A percentile compares a stretch with the other conserved stretches of the same genome.
These are phyloP conservation scores for Clonostachys rhizophaga DNA, from an alignment of 2,329 filamentous ascomycete species.

Conservation along the genomic window DNA sequence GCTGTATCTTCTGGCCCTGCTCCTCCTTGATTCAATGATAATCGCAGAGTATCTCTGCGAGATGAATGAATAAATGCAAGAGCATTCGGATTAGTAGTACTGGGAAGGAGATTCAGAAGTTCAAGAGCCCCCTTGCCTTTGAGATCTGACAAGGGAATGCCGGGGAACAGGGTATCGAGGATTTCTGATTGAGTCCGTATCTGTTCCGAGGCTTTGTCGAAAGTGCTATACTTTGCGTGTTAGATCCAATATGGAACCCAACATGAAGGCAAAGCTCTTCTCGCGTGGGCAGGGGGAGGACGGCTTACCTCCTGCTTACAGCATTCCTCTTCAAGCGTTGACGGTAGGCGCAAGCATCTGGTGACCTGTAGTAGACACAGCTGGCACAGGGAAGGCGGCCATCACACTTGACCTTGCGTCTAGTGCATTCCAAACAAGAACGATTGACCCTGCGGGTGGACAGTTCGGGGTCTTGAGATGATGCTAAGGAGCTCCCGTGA, in stretches of 20 bases:
- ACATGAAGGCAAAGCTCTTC: not conserved
- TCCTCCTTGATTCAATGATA: not conserved
- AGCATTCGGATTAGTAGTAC: not conserved
- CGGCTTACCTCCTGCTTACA: constrained; percentile 16
- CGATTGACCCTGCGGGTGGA: constrained; percentile 5
- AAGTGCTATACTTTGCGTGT: constrained; percentile 8
- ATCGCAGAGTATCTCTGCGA: not conserved
- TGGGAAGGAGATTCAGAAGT: constrained; percentile 8
- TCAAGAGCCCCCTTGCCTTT: constrained; percentile 11
- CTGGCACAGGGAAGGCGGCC: constrained; percentile 23
- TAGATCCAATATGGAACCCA: not conserved
- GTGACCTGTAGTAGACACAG: constrained; percentile 23
- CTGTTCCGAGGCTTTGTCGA: constrained; percentile 14
- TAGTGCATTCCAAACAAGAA: constrained; percentile 7
- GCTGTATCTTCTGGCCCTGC: not conserved
- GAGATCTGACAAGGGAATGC: constrained; percentile 7
- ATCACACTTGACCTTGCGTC: constrained; percentile 25
- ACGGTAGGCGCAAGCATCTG: constrained; percentile 17
- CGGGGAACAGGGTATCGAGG: constrained; percentile 13
- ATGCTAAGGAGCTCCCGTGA: not conserved
- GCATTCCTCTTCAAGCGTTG: constrained; percentile 20
- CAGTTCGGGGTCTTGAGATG: not conserved
- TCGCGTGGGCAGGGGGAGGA: not conserved
- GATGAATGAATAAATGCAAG: not conserved
- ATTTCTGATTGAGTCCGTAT: constrained; percentile 12